phyloP scores from a whole-genome alignment of 2,329 filamentous ascomycete genomes.

The Chrysosphaeria jannelii region DNA sequence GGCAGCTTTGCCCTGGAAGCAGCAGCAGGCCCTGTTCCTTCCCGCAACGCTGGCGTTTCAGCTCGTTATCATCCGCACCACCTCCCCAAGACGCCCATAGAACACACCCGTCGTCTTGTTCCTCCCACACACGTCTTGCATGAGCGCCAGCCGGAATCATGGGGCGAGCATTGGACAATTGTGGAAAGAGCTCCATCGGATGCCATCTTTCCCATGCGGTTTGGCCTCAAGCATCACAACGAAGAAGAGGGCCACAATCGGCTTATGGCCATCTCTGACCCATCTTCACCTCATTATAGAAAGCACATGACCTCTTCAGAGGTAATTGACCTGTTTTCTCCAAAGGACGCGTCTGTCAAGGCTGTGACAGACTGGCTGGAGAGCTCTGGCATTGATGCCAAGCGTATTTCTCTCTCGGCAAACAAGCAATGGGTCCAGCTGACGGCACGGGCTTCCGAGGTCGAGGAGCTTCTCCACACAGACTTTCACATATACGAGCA shows the following conservation, averaged over 20 bases:
- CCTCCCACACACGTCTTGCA: constrained; percentile 8
- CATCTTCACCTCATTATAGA: constrained; percentile 8
- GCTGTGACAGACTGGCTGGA: constrained; percentile 9
- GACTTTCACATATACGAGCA: constrained; percentile 7
- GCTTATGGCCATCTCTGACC: constrained; percentile 8
- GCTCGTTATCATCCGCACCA: no score
- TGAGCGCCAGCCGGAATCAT: constrained; percentile 7
- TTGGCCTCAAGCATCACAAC: constrained; percentile 7
- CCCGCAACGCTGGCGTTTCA: background rate
- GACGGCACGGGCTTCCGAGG: constrained; percentile 6
- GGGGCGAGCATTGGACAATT: constrained; percentile 6
- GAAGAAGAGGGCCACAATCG: constrained; percentile 7
- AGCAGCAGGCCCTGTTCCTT: constrained; percentile 2
- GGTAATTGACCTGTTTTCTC: constrained; percentile 11
- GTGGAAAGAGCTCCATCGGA: constrained; percentile 5
- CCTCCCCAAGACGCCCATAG: no score
- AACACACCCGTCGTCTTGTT: constrained; percentile 1
- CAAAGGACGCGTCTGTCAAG: constrained; percentile 8
- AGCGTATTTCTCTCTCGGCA: constrained; percentile 4
- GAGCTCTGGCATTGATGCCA: constrained; percentile 7
- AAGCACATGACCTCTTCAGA: constrained; percentile 11
- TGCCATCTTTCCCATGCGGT: constrained; percentile 6
- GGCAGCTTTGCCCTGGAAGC: constrained; percentile 3
- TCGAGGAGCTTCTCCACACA: constrained; percentile 6
- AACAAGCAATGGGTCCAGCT: constrained; percentile 7